Evolutionary conservation across 768 basidiomycete species (phyloP).

Genomic region (Leucosporidium scottii): DNA sequence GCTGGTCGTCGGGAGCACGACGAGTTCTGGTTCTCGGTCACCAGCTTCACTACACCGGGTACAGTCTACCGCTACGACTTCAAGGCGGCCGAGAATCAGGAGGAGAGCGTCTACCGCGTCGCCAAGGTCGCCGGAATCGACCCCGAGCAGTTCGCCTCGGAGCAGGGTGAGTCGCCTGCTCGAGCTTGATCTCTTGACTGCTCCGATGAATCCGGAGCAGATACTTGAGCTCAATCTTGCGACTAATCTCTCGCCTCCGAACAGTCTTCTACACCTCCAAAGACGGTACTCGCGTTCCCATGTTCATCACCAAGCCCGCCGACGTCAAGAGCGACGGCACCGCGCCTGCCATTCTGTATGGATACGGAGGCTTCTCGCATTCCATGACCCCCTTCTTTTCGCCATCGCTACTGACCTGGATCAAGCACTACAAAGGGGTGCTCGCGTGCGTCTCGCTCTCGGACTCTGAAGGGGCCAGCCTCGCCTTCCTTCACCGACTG

Average conservation of each 20-base stretch:
- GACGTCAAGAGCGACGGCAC: slow-evolving; percentile 55
- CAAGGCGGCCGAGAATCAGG: slow-evolving; percentile 36
- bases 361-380: slow-evolving; percentile 58
- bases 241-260: slow-evolving; percentile 24
- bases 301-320: slow-evolving; percentile 76
- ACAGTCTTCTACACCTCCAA: slow-evolving; percentile 67
- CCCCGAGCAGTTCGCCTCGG: slow-evolving; percentile 60
- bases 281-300: slow-evolving; percentile 72
- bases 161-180: slow-evolving; percentile 48
- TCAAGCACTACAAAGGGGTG: slow-evolving; percentile 62
- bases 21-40: slow-evolving; percentile 56
- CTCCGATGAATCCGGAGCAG: too few relatives aligned
- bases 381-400: slow-evolving; percentile 68
- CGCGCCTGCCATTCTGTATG: slow-evolving; percentile 70
- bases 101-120: slow-evolving; percentile 55
- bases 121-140: slow-evolving; percentile 57
- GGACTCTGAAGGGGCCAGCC: too few relatives aligned
- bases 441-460: slow-evolving; percentile 46
- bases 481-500: slow-evolving; percentile 38
- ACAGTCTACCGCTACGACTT: slow-evolving; percentile 62
- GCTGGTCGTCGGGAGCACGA: slow-evolving; percentile 51
- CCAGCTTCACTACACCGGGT: slow-evolving; percentile 66
- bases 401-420: slow-evolving; percentile 61
- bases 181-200: neutral
- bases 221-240: neutral